Evolutionary conservation across 2,329 filamentous ascomycete genomes (phyloP).

Genomic region (Hypoxylon sp.): DNA sequence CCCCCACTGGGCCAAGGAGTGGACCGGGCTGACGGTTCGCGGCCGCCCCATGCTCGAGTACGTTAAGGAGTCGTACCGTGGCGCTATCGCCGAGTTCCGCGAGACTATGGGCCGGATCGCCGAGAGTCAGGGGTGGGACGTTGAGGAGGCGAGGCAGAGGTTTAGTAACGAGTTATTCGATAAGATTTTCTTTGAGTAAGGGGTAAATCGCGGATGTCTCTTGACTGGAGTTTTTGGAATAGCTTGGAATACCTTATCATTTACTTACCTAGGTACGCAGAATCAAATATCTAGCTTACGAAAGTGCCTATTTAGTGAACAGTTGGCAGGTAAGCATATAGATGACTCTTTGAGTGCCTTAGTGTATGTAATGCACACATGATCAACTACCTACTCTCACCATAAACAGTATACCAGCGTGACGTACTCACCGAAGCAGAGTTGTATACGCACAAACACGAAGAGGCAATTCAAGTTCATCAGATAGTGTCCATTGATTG

Average conservation of each 20-base stretch:
- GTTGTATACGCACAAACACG: not conserved
- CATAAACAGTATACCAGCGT: not conserved
- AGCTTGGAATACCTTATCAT: too few relatives aligned
- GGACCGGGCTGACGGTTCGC: slow-evolving; percentile 34
- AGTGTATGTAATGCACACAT: not conserved
- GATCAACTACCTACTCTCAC: not conserved
- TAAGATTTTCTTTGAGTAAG: slow-evolving; percentile 13
- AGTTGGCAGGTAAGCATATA: too few relatives aligned
- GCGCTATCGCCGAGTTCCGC: slow-evolving; percentile 11
- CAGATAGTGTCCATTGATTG: slow-evolving; percentile 28
- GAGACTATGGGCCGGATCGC: slow-evolving; percentile 15
- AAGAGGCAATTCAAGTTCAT: not conserved
- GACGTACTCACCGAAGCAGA: not conserved
- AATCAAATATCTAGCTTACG: too few relatives aligned
- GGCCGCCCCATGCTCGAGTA: slow-evolving; percentile 19
- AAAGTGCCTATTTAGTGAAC: too few relatives aligned
- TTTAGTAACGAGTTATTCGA: slow-evolving; percentile 24
- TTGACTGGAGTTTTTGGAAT: too few relatives aligned
- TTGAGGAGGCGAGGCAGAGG: slow-evolving; percentile 8
- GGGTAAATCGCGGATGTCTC: too few relatives aligned
- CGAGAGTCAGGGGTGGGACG: slow-evolving; percentile 7
- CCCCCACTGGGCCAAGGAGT: slow-evolving; percentile 59
- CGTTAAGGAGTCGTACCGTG: slow-evolving; percentile 15
- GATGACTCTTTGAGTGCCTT: too few relatives aligned
- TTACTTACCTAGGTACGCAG: too few relatives aligned